Conservation (phyloP, 2,329 filamentous ascomycete genomes). For the Aciculosporium take region DNA sequence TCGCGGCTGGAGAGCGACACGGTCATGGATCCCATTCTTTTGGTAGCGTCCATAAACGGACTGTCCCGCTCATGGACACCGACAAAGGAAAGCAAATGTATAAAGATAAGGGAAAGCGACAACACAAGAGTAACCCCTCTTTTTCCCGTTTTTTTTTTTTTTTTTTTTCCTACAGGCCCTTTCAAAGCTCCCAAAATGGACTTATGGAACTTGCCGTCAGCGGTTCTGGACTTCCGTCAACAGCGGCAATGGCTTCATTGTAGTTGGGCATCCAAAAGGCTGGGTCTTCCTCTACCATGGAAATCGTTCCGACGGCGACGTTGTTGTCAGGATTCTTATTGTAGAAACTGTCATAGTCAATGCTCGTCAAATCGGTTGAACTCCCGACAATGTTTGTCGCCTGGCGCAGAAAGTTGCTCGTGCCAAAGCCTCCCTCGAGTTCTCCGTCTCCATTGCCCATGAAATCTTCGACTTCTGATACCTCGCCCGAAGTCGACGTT, state of each 20-base stretch:
- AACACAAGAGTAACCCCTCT: too few species aligned
- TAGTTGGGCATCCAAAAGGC: slow-evolving; percentile 36
- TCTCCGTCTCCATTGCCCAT: slow-evolving; percentile 33
- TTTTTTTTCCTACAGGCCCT: slow-evolving; percentile 3
- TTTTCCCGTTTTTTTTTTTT: too few species aligned
- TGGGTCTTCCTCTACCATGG: slow-evolving; percentile 37
- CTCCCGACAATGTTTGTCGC: slow-evolving; percentile 27
- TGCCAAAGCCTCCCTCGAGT: slow-evolving; percentile 32
- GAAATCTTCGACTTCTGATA: slow-evolving; percentile 52
- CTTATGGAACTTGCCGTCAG: slow-evolving; percentile 18
- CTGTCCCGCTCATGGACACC: too few species aligned
- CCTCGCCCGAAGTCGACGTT: slow-evolving; percentile 50
- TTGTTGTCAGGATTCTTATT: slow-evolving; percentile 29
- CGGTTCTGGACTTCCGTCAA: slow-evolving; percentile 23
- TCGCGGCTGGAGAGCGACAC: too few species aligned
- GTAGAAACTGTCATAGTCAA: slow-evolving; percentile 43
- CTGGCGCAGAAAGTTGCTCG: slow-evolving; percentile 32
- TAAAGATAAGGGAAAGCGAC: too few species aligned
- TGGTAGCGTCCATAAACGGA: too few species aligned
- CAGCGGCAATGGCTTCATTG: slow-evolving; percentile 21
- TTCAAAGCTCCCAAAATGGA: slow-evolving; percentile 23
- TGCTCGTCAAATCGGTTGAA: slow-evolving; percentile 30
- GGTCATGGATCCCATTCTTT: too few species aligned
- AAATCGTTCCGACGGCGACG: slow-evolving; percentile 27
- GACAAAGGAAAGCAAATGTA: too few species aligned